phyloP scores from a whole-genome alignment of 2,329 filamentous ascomycete species.

The Fusarium pseudonygamai region DNA sequence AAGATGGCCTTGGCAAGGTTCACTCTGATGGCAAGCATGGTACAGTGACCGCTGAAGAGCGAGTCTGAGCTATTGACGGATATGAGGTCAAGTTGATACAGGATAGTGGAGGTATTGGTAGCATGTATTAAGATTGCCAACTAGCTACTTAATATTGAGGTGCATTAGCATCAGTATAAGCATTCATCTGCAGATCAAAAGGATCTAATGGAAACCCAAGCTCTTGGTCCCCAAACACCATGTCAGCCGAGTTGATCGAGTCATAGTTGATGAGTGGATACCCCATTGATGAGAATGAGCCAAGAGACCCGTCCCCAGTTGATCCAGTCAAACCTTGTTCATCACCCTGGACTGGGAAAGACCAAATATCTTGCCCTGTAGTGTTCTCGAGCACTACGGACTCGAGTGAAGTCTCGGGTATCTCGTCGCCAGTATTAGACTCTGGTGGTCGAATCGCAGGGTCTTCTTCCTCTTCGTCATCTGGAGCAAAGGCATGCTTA shows the following conservation, averaged over 20 bases:
- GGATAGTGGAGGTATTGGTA: no score
- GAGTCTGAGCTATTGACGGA: neutral
- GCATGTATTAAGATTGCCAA: neutral
- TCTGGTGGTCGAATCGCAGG: constrained; percentile 3
- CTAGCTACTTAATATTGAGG: neutral
- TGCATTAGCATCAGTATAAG: constrained; percentile 15
- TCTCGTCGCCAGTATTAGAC: neutral
- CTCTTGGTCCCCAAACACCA: constrained; percentile 15
- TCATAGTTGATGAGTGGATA: constrained; percentile 15
- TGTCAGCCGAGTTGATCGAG: neutral
- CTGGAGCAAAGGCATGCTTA: constrained; percentile 27
- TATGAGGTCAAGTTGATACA: no score
- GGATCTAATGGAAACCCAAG: constrained; percentile 21
- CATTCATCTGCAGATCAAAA: constrained; percentile 31
- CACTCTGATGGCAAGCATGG: neutral
- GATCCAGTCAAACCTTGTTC: neutral
- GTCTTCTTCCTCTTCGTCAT: constrained; percentile 24
- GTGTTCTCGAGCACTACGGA: neutral
- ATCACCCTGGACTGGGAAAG: neutral
- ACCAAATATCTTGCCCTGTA: constrained; percentile 2
- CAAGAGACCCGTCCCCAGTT: rapidly evolving
- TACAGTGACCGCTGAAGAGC: neutral
- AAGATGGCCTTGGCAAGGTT: neutral
- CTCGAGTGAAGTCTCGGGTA: rapidly evolving
- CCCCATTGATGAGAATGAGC: neutral